phyloP scores from a whole-genome alignment of 176 grass and related monocot genomes.

The Raddia guianensis region DNA sequence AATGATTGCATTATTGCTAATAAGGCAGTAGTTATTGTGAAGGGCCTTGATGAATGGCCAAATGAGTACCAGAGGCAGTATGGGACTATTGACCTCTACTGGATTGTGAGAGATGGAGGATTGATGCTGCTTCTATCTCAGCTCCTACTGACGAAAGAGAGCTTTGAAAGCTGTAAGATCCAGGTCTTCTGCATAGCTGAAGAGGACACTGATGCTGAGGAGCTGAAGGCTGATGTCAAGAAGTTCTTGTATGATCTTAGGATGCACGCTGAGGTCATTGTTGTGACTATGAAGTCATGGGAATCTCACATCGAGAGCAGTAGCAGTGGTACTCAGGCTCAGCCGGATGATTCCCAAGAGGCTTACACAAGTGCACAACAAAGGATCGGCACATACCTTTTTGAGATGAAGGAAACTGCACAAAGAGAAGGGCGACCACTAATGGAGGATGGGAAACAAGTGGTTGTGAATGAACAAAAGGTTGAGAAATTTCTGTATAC shows the following conservation, averaged over 20 bases:
- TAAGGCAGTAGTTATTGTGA: conserved; percentile 96
- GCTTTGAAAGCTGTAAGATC: conserved; percentile 94
- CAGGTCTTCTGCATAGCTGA: conserved; percentile 97
- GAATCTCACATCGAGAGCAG: conserved; percentile 57
- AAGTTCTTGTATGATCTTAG: conserved; percentile 98
- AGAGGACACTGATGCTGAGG: conserved; percentile 93
- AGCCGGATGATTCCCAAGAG: conserved; percentile 80
- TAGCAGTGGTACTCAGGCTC: conserved; percentile 50
- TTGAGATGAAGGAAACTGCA: conserved; percentile 79
- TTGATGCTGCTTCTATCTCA: conserved; percentile 97
- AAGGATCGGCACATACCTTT: conserved; percentile 70
- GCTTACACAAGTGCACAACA: conserved; percentile 81
- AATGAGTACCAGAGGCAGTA: conserved; percentile 92
- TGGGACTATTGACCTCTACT: conserved; percentile 96
- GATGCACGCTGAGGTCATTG: conserved; percentile 95
- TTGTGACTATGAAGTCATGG: conserved; percentile 92
- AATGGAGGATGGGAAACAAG: conserved; percentile 75
- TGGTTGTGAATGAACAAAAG: conserved; percentile 80
- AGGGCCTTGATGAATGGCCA: conserved; percentile 98
- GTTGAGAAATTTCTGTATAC: conserved; percentile 97
- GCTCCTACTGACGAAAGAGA: conserved; percentile 93
- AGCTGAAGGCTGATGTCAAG: conserved; percentile 91
- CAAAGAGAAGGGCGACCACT: conserved; percentile 59
- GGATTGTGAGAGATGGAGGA: conserved; percentile 96
- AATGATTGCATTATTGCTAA: conserved; percentile 99